Conservation (phyloP, 805 yeast genomes). For the Zygotorulaspora danielsina region DNA sequence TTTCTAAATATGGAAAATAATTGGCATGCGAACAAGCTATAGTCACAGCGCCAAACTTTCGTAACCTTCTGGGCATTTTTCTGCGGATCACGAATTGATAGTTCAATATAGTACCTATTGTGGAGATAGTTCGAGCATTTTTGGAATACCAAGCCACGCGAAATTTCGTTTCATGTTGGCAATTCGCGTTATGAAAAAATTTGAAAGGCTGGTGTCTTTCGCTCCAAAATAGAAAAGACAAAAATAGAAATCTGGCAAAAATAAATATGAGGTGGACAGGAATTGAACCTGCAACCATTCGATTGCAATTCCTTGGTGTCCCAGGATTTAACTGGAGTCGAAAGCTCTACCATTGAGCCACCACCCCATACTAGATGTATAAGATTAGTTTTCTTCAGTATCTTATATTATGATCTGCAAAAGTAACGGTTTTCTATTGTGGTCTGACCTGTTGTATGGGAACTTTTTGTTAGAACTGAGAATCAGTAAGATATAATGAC, state of each 20-base stretch:
- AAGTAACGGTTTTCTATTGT: no score
- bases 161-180: no score
- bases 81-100: no score
- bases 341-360: slow-evolving; percentile 65
- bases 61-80: no score
- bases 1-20: slow-evolving; percentile 3
- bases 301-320: slow-evolving; percentile 39
- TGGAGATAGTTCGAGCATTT: background rate
- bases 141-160: slow-evolving; percentile 4
- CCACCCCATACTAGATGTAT: slow-evolving; percentile 51
- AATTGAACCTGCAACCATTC: slow-evolving; percentile 73
- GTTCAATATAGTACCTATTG: background rate
- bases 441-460: no score
- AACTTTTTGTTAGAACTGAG: no score
- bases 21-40: background rate
- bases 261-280: slow-evolving; percentile 59
- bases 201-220: slow-evolving; percentile 1
- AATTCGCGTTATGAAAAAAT: no score
- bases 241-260: slow-evolving; percentile 7
- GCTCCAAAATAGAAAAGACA: background rate
- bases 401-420: no score
- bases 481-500: no score
- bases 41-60: background rate
- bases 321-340: slow-evolving; percentile 47
- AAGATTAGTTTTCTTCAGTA: no score